Conservation (phyloP, 768 basidiomycete species). For the Termitomyces eurrhizus region DNA sequence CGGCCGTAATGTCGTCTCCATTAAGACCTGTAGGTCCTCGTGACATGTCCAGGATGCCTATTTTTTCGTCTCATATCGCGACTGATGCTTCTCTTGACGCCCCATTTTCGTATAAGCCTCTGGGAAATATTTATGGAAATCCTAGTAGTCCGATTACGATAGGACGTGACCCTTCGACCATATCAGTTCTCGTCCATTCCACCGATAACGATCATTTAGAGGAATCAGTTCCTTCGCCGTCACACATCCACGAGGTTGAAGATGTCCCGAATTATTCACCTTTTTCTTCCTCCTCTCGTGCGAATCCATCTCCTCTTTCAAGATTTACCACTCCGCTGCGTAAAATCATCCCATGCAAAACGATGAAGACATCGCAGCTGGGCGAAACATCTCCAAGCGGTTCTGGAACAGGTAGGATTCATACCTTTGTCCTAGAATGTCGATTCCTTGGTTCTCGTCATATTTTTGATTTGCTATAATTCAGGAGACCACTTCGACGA, state of each 20-base stretch:
- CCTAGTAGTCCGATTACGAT: too few relatives aligned
- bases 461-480: not conserved
- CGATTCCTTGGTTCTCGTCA: not conserved
- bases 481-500: not conserved
- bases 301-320: not conserved
- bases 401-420: not conserved
- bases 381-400: not conserved
- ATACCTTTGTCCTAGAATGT: not conserved
- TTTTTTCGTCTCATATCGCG: not conserved
- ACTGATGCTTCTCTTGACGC: not conserved
- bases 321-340: not conserved
- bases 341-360: not conserved
- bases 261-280: too few relatives aligned
- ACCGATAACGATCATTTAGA: not conserved
- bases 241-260: not conserved
- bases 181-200: not conserved
- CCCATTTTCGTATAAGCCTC: not conserved
- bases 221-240: not conserved
- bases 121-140: not conserved
- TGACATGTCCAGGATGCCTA: not conserved
- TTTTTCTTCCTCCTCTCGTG: not conserved
- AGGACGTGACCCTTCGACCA: not conserved
- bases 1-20: not conserved
- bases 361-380: not conserved
- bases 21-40: not conserved